Conservation (phyloP, 345 rosid genomes). For the Bruguiera parviflora region DNA sequence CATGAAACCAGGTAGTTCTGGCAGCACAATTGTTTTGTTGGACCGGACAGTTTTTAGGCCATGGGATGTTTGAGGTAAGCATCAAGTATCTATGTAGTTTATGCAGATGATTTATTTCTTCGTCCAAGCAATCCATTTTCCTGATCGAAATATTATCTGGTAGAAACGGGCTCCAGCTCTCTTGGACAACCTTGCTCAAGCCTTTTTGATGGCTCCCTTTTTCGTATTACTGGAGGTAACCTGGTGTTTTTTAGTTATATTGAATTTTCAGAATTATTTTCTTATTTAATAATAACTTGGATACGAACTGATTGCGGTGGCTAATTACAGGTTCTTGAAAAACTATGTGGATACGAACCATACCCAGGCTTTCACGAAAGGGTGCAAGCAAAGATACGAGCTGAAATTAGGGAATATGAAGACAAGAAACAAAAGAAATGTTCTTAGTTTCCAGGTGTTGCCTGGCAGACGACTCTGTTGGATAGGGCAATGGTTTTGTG, state of each 20-base stretch:
- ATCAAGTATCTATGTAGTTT: background rate
- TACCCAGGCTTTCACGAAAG: slow-evolving; percentile 2
- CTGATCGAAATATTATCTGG: background rate
- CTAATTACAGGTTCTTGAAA: background rate
- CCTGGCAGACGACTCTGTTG: background rate
- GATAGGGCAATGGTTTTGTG: background rate
- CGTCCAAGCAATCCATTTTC: background rate
- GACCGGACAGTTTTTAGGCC: slow-evolving; percentile 81
- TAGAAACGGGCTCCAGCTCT: slow-evolving; percentile 91
- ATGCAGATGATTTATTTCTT: background rate
- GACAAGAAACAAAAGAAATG: slow-evolving; percentile 18
- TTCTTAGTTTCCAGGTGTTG: slow-evolving; percentile 1
- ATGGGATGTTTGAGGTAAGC: slow-evolving; percentile 81
- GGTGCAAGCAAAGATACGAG: background rate
- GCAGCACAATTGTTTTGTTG: slow-evolving; percentile 72
- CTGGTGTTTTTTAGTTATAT: background rate
- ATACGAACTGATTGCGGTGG: background rate
- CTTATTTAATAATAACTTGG: background rate
- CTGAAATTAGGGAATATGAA: slow-evolving; percentile 21
- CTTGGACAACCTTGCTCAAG: slow-evolving; percentile 70
- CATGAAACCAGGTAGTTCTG: slow-evolving; percentile 51
- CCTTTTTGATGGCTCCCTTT: slow-evolving; percentile 84
- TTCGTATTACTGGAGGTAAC: slow-evolving; percentile 86
- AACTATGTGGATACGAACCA: background rate
- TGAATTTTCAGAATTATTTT: background rate